These are phyloP conservation scores for Parsonsia alboflavescens DNA, from an alignment of 257 asterid genomes.

Conservation along the genomic window DNA sequence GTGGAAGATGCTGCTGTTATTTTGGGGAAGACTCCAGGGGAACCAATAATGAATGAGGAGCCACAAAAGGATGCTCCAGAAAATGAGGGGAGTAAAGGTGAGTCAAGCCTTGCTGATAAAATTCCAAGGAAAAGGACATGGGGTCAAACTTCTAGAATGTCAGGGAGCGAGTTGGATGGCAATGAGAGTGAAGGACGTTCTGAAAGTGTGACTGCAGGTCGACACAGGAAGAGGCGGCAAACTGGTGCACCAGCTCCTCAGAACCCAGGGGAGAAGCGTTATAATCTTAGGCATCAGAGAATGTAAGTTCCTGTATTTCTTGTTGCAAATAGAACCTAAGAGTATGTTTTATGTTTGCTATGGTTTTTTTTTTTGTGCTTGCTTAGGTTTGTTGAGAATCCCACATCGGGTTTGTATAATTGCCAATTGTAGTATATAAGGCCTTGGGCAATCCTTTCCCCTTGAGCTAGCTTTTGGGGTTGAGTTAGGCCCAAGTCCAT, in stretches of 20 bases:
- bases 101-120: slow-evolving; percentile 39
- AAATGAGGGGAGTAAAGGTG: slow-evolving; percentile 45
- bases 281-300: slow-evolving; percentile 64
- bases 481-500: no score
- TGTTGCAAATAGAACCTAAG: neutral
- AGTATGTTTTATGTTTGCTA: neutral
- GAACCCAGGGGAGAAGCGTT: slow-evolving; percentile 49
- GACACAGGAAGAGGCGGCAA: slow-evolving; percentile 74
- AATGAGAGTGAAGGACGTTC: slow-evolving; percentile 64
- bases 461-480: no score
- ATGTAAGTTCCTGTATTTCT: slow-evolving; percentile 35
- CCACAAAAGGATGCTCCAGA: slow-evolving; percentile 28
- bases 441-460: no score
- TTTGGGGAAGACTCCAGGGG: slow-evolving; percentile 37
- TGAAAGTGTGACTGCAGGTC: slow-evolving; percentile 56
- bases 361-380: neutral
- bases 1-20: slow-evolving; percentile 69
- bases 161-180: slow-evolving; percentile 43
- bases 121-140: slow-evolving; percentile 35
- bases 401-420: no score
- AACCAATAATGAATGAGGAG: slow-evolving; percentile 24
- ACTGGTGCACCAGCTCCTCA: slow-evolving; percentile 39
- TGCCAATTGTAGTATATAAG: no score
- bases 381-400: no score
- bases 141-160: slow-evolving; percentile 48